Evolutionary conservation across 2,329 filamentous ascomycete genomes (phyloP), one percentile per base, ranked within the genome.

Genomic region (Sclerotinia spermophila): DNA sequence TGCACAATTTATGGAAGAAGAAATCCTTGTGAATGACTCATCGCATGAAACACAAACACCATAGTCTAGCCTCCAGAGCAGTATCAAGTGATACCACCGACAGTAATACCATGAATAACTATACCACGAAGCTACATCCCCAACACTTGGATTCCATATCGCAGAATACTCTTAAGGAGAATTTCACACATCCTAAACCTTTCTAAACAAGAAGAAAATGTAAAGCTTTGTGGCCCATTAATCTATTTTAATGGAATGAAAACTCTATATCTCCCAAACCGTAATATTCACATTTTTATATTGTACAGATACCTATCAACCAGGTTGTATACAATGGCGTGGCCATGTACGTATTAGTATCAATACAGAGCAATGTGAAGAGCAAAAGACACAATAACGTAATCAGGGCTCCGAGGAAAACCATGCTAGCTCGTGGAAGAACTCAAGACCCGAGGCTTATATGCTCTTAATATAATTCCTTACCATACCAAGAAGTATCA

Each of bases 1-100:
- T 8, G 5, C 13, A 13, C n/a, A 27, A 11, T 3, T n/a, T 0
- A 0, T 3, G n/a, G 2, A 7, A 51, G n/a, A n/a, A n/a, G n/a
- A n/a, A n/a, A n/a, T n/a, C n/a, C n/a, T n/a, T n/a, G n/a, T n/a
- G n/a, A n/a, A n/a, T n/a, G n/a, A n/a, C n/a, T n/a, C n/a, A n/a
- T n/a, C n/a, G n/a, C n/a, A n/a, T n/a, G n/a, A n/a, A n/a, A n/a
- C n/a, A n/a, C n/a, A n/a, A n/a, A 51, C 2, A n/a, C 15, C 8
- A 51, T 51, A 27, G 48, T 10, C 1, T 3, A 17, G 48, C n/a
- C n/a, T 17, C 11, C 24, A 15, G 4, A n/a, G 13, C n/a, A 51
- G n/a, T 2, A 7, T 51, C 45, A 51, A 27, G n/a, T 10, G 24
- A 5, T 11, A 24, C 8, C 10, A 11, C 44, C 15, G 7, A 15